phyloP scores from a whole-genome alignment of 306 rosid species.

The Cicer judaicum region DNA sequence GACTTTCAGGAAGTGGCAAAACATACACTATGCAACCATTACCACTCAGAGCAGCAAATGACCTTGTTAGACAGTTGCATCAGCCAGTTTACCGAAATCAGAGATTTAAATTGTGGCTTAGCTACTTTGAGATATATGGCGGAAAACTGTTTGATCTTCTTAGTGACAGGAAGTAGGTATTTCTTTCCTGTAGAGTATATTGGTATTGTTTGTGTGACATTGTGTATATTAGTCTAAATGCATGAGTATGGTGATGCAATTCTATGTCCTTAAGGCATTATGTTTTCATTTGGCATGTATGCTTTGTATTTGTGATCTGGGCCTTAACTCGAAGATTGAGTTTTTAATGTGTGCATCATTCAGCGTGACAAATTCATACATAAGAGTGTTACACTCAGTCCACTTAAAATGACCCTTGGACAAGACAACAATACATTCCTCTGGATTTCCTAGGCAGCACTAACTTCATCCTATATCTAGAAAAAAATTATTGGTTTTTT shows the following conservation, averaged over 20 bases:
- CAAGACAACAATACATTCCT: background rate
- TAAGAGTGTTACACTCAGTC: background rate
- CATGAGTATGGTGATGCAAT: background rate
- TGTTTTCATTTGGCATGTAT: slow-evolving; percentile 14
- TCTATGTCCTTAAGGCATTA: slow-evolving; percentile 8
- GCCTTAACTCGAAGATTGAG: slow-evolving; percentile 20
- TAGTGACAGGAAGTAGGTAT: slow-evolving; percentile 83
- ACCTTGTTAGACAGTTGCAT: slow-evolving; percentile 83
- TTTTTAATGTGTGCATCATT: slow-evolving; percentile 19
- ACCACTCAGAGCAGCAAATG: slow-evolving; percentile 91
- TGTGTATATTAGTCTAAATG: slow-evolving; percentile 8
- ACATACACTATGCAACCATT: slow-evolving; percentile 97
- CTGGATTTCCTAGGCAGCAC: slow-evolving; percentile 11
- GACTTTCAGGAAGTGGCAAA: slow-evolving; percentile 88
- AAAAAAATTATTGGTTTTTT: background rate
- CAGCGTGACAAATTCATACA: slow-evolving; percentile 1
- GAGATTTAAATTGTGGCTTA: slow-evolving; percentile 97
- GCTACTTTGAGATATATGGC: slow-evolving; percentile 97
- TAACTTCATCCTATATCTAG: background rate
- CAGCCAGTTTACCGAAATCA: slow-evolving; percentile 87
- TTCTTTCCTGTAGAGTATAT: slow-evolving; percentile 11
- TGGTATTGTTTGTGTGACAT: background rate
- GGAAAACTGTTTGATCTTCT: slow-evolving; percentile 97
- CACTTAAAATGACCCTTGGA: slow-evolving; percentile 11
- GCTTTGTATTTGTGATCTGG: slow-evolving; percentile 36